phyloP scores from a whole-genome alignment of 2,329 filamentous ascomycete genomes.

The Aspergillus fumigatiaffinis region DNA sequence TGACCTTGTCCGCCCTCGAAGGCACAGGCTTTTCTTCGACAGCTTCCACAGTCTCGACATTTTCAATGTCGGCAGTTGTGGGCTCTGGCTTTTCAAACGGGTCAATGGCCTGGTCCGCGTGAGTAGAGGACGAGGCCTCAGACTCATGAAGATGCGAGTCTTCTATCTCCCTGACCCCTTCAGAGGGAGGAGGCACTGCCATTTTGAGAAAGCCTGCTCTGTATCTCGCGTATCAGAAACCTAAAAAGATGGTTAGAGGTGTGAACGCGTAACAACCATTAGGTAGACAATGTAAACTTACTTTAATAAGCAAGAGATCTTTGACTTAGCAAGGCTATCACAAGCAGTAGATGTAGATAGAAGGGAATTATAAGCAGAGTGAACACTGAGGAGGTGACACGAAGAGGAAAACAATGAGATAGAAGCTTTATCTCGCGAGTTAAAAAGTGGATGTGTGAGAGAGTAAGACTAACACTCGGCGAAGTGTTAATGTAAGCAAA shows the following conservation, averaged over 20 bases:
- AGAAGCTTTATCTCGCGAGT: background rate
- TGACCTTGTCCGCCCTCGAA: background rate
- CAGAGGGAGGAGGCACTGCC: slow-evolving; percentile 19
- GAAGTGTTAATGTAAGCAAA: background rate
- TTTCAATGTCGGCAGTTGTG: slow-evolving; percentile 22
- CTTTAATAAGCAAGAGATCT: background rate
- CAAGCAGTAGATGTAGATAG: slow-evolving; percentile 1
- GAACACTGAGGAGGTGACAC: background rate
- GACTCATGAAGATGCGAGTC: slow-evolving; percentile 26
- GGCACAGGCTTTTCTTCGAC: too few species aligned
- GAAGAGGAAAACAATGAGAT: background rate
- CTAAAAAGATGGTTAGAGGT: background rate
- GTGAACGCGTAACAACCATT: background rate
- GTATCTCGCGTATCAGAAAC: background rate
- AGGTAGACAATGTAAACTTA: background rate
- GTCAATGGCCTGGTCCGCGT: slow-evolving; percentile 24
- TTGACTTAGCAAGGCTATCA: background rate
- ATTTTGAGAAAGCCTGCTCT: background rate
- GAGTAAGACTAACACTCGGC: background rate
- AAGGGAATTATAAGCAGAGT: background rate
- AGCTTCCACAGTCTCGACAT: slow-evolving; percentile 14
- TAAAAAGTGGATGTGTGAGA: background rate
- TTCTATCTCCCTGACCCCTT: slow-evolving; percentile 13
- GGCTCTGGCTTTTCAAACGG: slow-evolving; percentile 18
- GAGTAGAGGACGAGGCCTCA: slow-evolving; percentile 31